phyloP scores from a whole-genome alignment of 306 rosid genomes.

The Cyclanthera cordifolia region DNA sequence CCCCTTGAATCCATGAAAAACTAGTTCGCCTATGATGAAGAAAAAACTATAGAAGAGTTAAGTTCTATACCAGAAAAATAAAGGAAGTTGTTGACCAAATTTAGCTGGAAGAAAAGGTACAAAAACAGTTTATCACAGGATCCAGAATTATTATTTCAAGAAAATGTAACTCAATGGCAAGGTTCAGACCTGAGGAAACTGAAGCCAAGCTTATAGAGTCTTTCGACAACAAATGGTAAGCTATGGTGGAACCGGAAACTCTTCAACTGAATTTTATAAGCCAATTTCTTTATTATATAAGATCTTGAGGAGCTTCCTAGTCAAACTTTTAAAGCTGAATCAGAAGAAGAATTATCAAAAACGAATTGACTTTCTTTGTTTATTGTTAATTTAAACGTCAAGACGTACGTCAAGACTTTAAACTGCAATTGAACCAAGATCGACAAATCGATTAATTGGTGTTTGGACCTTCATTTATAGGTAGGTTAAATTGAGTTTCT shows the following conservation, averaged over 20 bases:
- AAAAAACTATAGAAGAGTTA: conserved; percentile 1
- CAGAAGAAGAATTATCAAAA: conserved; percentile 15
- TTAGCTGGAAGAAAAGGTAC: too few relatives aligned
- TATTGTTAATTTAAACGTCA: conserved; percentile 21
- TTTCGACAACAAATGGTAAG: not conserved
- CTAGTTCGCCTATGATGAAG: conserved; percentile 19
- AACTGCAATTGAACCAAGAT: conserved; percentile 11
- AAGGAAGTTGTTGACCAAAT: not conserved
- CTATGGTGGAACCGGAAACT: not conserved
- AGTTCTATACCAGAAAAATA: not conserved
- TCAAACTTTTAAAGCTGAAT: conserved; percentile 49
- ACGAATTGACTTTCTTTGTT: conserved; percentile 17
- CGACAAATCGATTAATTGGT: not conserved
- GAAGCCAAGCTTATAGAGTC: not conserved
- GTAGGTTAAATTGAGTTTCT: too few relatives aligned
- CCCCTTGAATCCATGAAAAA: conserved; percentile 29
- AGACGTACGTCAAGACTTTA: conserved; percentile 8
- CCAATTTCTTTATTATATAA: conserved; percentile 21
- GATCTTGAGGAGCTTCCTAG: conserved; percentile 20
- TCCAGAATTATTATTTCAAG: too few relatives aligned
- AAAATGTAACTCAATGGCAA: too few relatives aligned
- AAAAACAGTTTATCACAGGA: too few relatives aligned
- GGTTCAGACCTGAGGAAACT: not conserved
- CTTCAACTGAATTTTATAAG: conserved; percentile 7
- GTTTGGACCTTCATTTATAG: too few relatives aligned